These are phyloP conservation scores for Sarocladiaceae sp. DNA, from an alignment of 2,329 filamentous ascomycete genomes.

Conservation along the genomic window DNA sequence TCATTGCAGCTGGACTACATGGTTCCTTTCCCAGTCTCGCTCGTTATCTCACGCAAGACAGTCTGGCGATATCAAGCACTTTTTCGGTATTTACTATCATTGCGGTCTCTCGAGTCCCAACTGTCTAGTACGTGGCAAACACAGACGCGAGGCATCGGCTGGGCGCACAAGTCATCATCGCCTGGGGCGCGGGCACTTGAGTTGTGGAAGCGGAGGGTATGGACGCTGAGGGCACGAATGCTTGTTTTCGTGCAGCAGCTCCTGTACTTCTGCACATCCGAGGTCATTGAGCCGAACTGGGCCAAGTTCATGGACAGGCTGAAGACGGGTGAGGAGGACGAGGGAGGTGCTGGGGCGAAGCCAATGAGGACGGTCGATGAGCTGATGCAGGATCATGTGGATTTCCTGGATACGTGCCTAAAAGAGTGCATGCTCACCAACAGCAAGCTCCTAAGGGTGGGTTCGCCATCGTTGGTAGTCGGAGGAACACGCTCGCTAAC, in stretches of 20 bases:
- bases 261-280: constrained; percentile 91
- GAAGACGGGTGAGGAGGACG: constrained; percentile 48
- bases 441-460: constrained; percentile 82
- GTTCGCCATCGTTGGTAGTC: too few relatives aligned
- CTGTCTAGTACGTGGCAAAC: constrained; percentile 86
- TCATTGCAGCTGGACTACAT: constrained; percentile 90
- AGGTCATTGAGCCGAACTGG: constrained; percentile 98
- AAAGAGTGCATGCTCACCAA: constrained; percentile 99
- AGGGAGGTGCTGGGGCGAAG: constrained; percentile 14
- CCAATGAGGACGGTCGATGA: constrained; percentile 77
- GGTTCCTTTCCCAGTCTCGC: constrained; percentile 89
- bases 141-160: constrained; percentile 72
- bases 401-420: constrained; percentile 93
- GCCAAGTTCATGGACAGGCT: constrained; percentile 84
- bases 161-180: constrained; percentile 73
- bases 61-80: constrained; percentile 95
- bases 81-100: constrained; percentile 85
- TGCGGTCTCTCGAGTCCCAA: constrained; percentile 83
- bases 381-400: constrained; percentile 97
- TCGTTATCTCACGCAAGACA: constrained; percentile 93
- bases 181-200: constrained; percentile 54
- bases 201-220: constrained; percentile 87
- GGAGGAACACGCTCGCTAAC: too few relatives aligned
- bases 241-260: constrained; percentile 95
- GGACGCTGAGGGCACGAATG: constrained; percentile 90